phyloP scores from a whole-genome alignment of 148 eudicot genomes.

The Chenopodium suecicum region DNA sequence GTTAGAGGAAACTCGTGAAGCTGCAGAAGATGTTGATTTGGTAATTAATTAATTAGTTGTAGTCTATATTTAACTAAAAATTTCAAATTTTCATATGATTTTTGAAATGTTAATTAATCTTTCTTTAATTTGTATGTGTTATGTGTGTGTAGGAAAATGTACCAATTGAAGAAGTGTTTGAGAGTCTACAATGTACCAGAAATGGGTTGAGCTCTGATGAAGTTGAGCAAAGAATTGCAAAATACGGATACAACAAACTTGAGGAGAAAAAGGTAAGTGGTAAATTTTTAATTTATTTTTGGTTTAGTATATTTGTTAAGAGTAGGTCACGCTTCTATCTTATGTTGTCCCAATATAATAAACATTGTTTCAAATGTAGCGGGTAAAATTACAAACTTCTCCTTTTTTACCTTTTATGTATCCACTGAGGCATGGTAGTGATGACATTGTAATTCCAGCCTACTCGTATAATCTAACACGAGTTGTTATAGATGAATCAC shows the following conservation, averaged over 20 bases:
- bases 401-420: no score
- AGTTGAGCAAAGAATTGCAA: slow-evolving; percentile 41
- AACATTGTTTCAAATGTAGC: no score
- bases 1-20: slow-evolving; percentile 9
- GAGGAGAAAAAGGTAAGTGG: slow-evolving; percentile 60
- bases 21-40: slow-evolving; percentile 22
- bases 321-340: no score
- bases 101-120: neutral
- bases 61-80: neutral
- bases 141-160: slow-evolving; percentile 49
- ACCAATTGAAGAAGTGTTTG: slow-evolving; percentile 61
- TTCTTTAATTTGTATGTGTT: neutral
- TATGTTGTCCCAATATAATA: no score
- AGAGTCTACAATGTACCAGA: slow-evolving; percentile 42
- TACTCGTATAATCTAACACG: no score
- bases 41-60: slow-evolving; percentile 7
- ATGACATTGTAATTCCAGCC: no score
- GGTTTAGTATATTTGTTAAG: neutral
- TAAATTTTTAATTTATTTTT: no score
- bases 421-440: no score
- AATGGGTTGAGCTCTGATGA: slow-evolving; percentile 50
- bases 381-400: no score
- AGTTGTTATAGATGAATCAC: no score
- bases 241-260: slow-evolving; percentile 63
- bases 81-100: neutral